phyloP scores from a whole-genome alignment of 352 stramenopile species.

The Globisporangium iwayamae region DNA sequence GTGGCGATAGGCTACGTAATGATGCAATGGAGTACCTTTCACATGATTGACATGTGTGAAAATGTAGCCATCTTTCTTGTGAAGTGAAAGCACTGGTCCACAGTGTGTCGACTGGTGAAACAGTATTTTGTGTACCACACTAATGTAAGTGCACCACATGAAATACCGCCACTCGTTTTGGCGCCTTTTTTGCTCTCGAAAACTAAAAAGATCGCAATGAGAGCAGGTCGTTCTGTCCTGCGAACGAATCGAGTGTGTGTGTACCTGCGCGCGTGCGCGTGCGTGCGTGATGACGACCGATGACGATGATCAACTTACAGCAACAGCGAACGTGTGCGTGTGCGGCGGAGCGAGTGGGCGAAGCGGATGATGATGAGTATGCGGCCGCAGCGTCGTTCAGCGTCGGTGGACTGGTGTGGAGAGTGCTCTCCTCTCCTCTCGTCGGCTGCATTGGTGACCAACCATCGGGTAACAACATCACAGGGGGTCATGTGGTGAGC shows the following conservation, averaged over 20 bases:
- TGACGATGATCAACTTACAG: slow-evolving; percentile 2
- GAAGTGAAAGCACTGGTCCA: no score
- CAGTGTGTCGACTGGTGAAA: no score
- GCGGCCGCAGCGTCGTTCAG: not conserved
- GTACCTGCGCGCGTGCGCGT: no score
- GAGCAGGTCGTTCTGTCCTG: not conserved
- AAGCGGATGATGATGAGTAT: not conserved
- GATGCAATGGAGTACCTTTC: no score
- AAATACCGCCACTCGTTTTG: no score
- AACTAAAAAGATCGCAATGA: no score
- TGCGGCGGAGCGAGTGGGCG: not conserved
- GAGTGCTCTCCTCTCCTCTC: not conserved
- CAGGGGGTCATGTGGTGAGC: not conserved
- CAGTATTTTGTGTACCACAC: no score
- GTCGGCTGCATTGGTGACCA: not conserved
- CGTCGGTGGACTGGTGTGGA: not conserved
- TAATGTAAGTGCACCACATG: no score
- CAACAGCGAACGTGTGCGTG: not conserved
- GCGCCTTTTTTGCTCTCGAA: no score
- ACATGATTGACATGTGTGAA: no score
- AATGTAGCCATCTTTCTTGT: no score
- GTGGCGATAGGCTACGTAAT: no score
- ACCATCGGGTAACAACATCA: not conserved
- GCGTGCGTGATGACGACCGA: not conserved
- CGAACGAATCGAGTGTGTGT: not conserved